phyloP scores from a whole-genome alignment of 768 basidiomycete genomes.

The Russula emetica region DNA sequence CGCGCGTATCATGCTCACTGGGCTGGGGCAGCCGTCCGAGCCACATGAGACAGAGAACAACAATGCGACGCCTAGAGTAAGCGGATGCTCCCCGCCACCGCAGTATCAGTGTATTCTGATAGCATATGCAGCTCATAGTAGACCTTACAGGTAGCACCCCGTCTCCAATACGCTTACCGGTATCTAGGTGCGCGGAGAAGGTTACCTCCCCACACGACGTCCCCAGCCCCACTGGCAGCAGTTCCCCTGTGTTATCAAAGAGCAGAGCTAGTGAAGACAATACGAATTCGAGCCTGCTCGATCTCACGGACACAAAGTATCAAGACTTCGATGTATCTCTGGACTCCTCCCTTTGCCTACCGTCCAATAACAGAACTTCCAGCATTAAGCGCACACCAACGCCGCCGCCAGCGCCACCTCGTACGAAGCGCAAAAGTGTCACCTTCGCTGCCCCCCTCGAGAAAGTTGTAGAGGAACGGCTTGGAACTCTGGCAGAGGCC shows the following conservation, averaged over 20 bases:
- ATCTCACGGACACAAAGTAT: constrained; percentile 10
- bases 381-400: constrained; percentile 9
- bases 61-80: neutral
- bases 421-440: constrained; percentile 20
- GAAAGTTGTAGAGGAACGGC: neutral
- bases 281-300: constrained; percentile 7
- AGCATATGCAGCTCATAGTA: neutral
- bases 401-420: neutral
- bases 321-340: constrained; percentile 23
- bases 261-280: neutral
- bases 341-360: constrained; percentile 22
- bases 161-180: constrained; percentile 3
- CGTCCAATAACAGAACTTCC: neutral
- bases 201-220: neutral
- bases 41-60: neutral
- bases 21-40: neutral
- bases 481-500: neutral
- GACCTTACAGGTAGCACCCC: constrained; percentile 17
- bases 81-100: neutral
- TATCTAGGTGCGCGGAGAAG: neutral
- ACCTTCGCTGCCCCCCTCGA: constrained; percentile 18
- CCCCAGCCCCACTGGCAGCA: neutral
- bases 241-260: constrained; percentile 3
- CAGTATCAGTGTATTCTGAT: neutral
- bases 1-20: neutral